These are phyloP conservation scores for Gaertneriomyces sp. DNA, from an alignment of 192 early-diverging fungal genomes.

Conservation along the genomic window DNA sequence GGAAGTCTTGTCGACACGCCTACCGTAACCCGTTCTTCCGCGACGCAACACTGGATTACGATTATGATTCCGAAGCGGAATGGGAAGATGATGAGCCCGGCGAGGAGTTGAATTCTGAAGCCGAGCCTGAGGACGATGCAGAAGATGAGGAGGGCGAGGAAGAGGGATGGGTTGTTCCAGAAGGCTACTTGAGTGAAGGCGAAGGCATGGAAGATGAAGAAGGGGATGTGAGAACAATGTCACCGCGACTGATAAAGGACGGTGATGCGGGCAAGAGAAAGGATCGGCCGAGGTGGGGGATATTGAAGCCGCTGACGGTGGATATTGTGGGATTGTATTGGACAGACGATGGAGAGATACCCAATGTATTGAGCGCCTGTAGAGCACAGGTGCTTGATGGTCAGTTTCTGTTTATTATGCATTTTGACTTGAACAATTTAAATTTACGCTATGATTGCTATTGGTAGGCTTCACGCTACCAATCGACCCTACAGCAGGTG, in stretches of 20 bases:
- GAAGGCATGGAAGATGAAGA: slow-evolving; percentile 48
- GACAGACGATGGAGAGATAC: no score
- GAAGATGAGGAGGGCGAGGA: slow-evolving; percentile 55
- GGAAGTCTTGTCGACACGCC: no score
- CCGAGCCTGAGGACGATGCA: slow-evolving; percentile 75
- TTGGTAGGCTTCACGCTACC: no score
- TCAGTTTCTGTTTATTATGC: no score
- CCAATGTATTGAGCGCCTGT: no score
- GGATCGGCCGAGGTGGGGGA: slow-evolving; percentile 22
- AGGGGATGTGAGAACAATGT: background rate
- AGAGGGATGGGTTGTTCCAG: slow-evolving; percentile 80
- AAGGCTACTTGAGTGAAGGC: slow-evolving; percentile 82
- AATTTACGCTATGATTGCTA: no score
- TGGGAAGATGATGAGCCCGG: slow-evolving; percentile 90
- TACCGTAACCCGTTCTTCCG: no score
- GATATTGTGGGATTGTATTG: background rate
- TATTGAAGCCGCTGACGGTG: slow-evolving; percentile 5
- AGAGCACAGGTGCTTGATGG: no score
- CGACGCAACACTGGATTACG: slow-evolving; percentile 62
- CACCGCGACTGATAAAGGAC: background rate
- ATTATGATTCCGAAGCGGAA: slow-evolving; percentile 83
- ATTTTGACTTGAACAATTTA: no score
- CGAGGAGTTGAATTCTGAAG: slow-evolving; percentile 75
- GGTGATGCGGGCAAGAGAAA: background rate
- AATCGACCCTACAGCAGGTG: no score